Percentiles rank a stretch among this genome's conserved stretches.
Conservation (phyloP, 2,329 filamentous ascomycete species). For the Sporothrix brasiliensis region DNA sequence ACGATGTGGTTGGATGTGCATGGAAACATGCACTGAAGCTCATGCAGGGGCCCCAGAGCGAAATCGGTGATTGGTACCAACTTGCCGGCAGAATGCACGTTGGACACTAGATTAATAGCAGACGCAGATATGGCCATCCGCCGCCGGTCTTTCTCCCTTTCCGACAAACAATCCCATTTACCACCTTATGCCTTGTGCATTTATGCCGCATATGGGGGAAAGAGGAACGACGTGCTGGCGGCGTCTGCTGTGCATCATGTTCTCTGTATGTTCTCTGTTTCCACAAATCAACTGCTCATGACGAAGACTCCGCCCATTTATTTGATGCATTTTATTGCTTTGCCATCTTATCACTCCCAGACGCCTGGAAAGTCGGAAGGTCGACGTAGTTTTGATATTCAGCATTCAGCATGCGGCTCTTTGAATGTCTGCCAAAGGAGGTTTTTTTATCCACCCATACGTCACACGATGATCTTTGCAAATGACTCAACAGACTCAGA, state of each 20-base stretch:
- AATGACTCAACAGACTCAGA: not conserved
- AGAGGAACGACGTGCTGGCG: not conserved
- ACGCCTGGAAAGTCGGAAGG: not conserved
- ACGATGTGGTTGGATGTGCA: not conserved
- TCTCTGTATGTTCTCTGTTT: not conserved
- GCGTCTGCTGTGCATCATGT: not conserved
- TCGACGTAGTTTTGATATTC: not conserved
- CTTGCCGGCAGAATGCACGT: constrained; percentile 16
- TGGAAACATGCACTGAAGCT: not conserved
- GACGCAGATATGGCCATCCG: not conserved
- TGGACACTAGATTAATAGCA: not conserved
- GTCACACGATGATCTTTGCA: too few relatives aligned
- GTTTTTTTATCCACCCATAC: not conserved
- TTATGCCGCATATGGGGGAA: not conserved
- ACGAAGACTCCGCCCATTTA: constrained; percentile 3
- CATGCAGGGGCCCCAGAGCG: not conserved
- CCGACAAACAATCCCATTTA: not conserved
- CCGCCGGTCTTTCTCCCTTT: not conserved
- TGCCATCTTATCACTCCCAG: not conserved
- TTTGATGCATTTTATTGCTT: not conserved
- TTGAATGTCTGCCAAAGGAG: not conserved
- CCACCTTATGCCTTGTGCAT: constrained; percentile 11
- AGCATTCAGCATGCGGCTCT: not conserved
- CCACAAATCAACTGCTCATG: not conserved
- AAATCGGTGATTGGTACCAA: constrained; percentile 3